Evolutionary conservation across 2,329 filamentous ascomycete species (phyloP), one percentile per base, ranked within the genome.

Genomic region (Hyphodiscus sp.): DNA sequence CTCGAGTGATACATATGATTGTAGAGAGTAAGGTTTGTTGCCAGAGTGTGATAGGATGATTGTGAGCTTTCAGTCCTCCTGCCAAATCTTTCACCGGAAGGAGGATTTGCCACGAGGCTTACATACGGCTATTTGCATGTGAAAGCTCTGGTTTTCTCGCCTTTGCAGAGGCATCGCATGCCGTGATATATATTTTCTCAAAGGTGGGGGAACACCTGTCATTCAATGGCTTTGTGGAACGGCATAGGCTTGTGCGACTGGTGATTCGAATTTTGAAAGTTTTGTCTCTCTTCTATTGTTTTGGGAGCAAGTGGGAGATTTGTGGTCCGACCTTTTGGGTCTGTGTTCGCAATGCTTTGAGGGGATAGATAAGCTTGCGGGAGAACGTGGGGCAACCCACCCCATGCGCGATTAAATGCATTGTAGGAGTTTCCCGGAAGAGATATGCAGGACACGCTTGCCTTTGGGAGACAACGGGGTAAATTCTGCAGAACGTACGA

Each of bases 61-160:
- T 26, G 16, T 38, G 13, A 8, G 13, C 33, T 38, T 38, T 38
- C 33, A n/a, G 11, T 38, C 33, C 16, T 38, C 4, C 16, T 38
- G 33, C 33, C 5, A 38, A 38, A 13, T 13, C 5, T 38, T 38
- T n/a, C 5, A 38, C 11, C 33, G 33, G 43, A 48, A 42, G 41
- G 47, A 52, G 38, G 45, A 48, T 45, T 57, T 57, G 56, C 61
- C 60, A 63, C 60, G 60, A 60, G 60, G 57, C 41, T 47, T 50
- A 49, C 53, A 42, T 57, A 57, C 60, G 57, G 61, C 48, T 60
- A 46, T 56, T 54, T 51, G 58, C 60, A 58, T 52, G 45, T 47
- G 45, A 52, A 20, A 38, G 33, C 33, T 38, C 11, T 38, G 2
- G 33, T 38, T 38, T n/a, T 38, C 16, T 38, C 33, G 33, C 33